These are phyloP conservation scores for Lodderomyces theae DNA, from an alignment of 1,139 yeast species.

Conservation along the genomic window DNA sequence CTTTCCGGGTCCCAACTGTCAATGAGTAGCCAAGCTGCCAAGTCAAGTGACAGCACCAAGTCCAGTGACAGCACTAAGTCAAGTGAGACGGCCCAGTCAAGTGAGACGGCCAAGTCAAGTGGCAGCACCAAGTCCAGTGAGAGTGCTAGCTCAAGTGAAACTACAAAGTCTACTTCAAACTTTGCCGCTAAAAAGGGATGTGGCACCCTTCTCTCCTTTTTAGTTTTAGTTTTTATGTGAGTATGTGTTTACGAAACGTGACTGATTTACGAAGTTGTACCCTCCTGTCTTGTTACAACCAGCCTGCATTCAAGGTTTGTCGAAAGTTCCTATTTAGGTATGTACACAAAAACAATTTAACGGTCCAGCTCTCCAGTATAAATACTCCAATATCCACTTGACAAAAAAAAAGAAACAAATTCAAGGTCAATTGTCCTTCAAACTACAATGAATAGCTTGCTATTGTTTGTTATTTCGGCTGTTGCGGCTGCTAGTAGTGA, in stretches of 20 bases:
- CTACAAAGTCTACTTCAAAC: not conserved
- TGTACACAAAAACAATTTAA: not conserved
- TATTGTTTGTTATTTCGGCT: not conserved
- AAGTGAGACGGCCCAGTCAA: not conserved
- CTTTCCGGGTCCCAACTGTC: not conserved
- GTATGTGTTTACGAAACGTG: not conserved
- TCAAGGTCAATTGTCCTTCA: no score
- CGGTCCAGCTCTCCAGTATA: not conserved
- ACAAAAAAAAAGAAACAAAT: no score
- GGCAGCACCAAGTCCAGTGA: not conserved
- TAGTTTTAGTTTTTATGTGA: conserved; percentile 7
- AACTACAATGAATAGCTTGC: not conserved
- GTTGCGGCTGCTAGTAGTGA: conserved; percentile 2
- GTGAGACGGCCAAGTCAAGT: not conserved
- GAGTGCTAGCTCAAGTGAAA: not conserved
- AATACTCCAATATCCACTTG: no score
- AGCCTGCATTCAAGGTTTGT: not conserved
- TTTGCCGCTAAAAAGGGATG: conserved; percentile 9
- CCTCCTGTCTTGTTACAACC: no score
- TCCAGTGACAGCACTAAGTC: conserved; percentile 2
- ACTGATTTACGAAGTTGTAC: no score
- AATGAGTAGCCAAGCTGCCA: not conserved
- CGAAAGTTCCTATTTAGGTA: conserved; percentile 1
- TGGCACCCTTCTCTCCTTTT: conserved; percentile 8
- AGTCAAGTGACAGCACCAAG: not conserved